Base-by-base conservation (phyloP, 768 basidiomycete genomes). In the Suillus hirtellus region DNA sequence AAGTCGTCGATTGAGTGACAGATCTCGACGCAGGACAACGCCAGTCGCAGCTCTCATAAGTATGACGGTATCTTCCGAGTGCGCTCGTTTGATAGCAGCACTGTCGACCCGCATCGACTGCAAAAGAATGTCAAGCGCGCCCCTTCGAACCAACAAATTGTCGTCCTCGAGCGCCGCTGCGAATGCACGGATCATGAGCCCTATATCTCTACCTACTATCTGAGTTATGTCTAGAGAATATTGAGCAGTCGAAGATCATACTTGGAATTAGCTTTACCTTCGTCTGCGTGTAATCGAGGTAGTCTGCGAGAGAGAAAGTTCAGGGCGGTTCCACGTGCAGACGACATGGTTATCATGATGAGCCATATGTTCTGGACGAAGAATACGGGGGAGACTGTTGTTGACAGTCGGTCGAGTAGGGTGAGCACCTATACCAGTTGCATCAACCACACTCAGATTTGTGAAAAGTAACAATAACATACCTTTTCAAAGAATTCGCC, bases 351-450 rank as follows among this genome's bases (percentile, higher is more conserved):
- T 60, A 98, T 81, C 85, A 99, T 92, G 55, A 92, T 85, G 38
- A 99, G 82, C 92, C 96, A 98, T 42, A 99, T 81, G 66, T 95
- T 98, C 75, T 98, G 95, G 71, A 96, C 86, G 80, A 98, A 98
- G 79, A 97, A 96, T 0, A 92, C 84, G 0, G 86, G 86, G 3
- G 93, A 89, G 19, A 98, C 90, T 0, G 93, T 89, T 52, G 86
- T 88, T 2, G 95, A 93, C 1, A 99, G 76, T 40, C 85, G 83
- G 73, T 95, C 92, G 60, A 99, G 80, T 17, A 99, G 75, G 56
- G 79, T 79, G 38, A 98, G 74, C 40, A 96, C 93, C 92, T 94
- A 67, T 37, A 61, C 46, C 54, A 54, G 55, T 61, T 72, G 52
- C 49, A 68, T 69, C 62, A 64, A 24, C 54, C 24, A 11, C 19